Conservation (phyloP, 495 filamentous ascomycete species). For the Barbatosphaeria neglecta region DNA sequence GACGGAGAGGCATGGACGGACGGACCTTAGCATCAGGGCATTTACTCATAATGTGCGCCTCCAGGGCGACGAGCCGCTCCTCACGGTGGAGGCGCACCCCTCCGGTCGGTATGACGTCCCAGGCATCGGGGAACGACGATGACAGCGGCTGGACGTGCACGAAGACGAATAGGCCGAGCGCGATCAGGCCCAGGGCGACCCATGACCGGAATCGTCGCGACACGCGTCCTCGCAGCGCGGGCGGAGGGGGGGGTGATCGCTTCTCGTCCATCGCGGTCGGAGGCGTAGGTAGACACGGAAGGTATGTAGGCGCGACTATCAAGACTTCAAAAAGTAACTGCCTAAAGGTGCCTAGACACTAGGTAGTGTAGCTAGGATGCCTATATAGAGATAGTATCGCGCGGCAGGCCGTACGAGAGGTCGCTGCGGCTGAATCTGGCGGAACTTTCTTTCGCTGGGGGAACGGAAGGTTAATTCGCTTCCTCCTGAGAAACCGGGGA, state of each 20-base stretch:
- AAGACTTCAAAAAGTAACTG: no score
- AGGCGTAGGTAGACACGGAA: no score
- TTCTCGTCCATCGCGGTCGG: conserved; percentile 23
- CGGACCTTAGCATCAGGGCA: conserved; percentile 65
- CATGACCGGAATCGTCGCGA: conserved; percentile 17
- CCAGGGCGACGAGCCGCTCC: conserved; percentile 51
- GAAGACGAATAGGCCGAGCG: conserved; percentile 10
- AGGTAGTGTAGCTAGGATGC: no score
- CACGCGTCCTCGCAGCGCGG: conserved; percentile 9
- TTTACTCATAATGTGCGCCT: conserved; percentile 91
- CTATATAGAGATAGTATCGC: no score
- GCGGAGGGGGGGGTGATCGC: conserved; percentile 11
- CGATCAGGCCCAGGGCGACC: conserved; percentile 11
- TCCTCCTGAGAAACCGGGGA: no score
- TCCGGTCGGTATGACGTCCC: neutral
- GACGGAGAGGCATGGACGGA: conserved; percentile 1
- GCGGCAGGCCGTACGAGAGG: no score
- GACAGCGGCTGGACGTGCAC: conserved; percentile 10
- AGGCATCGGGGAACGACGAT: conserved; percentile 1
- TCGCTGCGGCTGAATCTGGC: no score
- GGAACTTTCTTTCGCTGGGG: no score
- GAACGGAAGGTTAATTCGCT: no score
- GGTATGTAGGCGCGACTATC: no score
- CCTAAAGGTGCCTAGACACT: no score
- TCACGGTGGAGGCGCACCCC: neutral